A percentile compares a stretch with the other conserved stretches of the same genome.
These are phyloP conservation scores for Neophaeococcomyces aloes DNA, from an alignment of 2,329 filamentous ascomycete genomes.

Conservation along the genomic window DNA sequence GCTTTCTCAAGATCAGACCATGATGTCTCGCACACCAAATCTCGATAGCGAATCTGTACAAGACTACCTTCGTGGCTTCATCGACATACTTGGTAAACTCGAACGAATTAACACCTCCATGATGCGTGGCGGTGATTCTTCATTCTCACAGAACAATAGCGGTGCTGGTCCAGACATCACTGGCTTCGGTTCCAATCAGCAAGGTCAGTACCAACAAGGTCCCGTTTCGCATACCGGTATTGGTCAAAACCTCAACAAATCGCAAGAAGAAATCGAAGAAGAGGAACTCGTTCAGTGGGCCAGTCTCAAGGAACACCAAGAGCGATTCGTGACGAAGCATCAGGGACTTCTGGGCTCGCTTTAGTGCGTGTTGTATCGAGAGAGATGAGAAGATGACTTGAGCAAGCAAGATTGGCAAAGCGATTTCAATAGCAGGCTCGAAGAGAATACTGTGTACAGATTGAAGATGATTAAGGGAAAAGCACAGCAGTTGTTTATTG, in stretches of 20 bases:
- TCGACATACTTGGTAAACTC: conserved; percentile 63
- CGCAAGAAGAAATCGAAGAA: conserved; percentile 54
- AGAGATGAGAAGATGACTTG: too few relatives aligned
- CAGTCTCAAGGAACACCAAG: conserved; percentile 66
- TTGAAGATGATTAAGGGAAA: too few relatives aligned
- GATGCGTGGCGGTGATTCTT: conserved; percentile 2
- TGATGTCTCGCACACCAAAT: conserved; percentile 38
- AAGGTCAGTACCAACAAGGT: conserved; percentile 3
- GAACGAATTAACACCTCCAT: conserved; percentile 47
- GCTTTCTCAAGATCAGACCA: conserved; percentile 49
- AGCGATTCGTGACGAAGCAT: conserved; percentile 45
- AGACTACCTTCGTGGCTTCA: conserved; percentile 59
- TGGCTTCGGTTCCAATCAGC: not conserved
- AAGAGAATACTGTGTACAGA: too few relatives aligned
- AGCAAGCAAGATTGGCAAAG: too few relatives aligned
- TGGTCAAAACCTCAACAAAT: conserved; percentile 9
- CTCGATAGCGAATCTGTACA: conserved; percentile 48
- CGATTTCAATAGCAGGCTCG: too few relatives aligned
- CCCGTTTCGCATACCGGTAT: conserved; percentile 10
- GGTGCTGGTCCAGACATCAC: conserved; percentile 7
- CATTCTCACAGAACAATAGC: not conserved
- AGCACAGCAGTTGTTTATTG: too few relatives aligned
- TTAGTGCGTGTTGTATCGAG: too few relatives aligned
- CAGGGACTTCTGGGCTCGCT: conserved; percentile 4
- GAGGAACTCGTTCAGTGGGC: conserved; percentile 68